Base-by-base conservation (phyloP, 2,329 filamentous ascomycete species). In the Macrophomina tecta region DNA sequence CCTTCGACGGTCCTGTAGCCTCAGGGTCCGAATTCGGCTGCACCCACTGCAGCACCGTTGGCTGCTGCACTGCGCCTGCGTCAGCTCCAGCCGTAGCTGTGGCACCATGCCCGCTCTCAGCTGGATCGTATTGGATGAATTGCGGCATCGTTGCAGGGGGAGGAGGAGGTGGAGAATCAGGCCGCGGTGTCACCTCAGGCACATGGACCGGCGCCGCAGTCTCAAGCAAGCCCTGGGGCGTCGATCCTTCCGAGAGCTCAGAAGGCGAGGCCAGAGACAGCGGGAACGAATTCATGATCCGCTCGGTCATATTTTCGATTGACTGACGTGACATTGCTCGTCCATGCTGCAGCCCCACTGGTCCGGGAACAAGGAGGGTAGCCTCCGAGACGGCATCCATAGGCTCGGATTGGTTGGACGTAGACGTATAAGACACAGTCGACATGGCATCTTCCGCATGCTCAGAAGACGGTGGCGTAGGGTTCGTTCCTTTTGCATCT, bases 121-220 rank as follows among this genome's bases (percentile, higher is more conserved):
- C 4, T 69, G 61, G 16, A 66, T 75, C 45, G 65, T 76, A 76
- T 36, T 77, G 74, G 11, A 77, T 72, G 64, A 79, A 79, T 7
- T 76, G 69, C 14, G 76, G 71, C 1, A 76, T 73, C 4, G 55
- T 70, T 1, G 74, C 65, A 16, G 77, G 77, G 1, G 77, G 76
- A 14, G 78, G 78, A 16, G 69, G 68, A 11, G 69, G 69, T 18
- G 78, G 77, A 2, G 77, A 79, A 48, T 80, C 77, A 11, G 76
- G 74, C 30, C 76, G 73, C 9, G 73, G 72, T 14, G 76, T 51
- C 64, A 66, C 55, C 18, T 56, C 55, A 32, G 76, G 14, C 73
- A 74, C 9, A 71, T 72, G 12, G 9, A 46, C 36, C 23, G 58
- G 42, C 30, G 28, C 40, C 34, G 56, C 52, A n/a, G 58, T 62